Evolutionary conservation across 2,329 filamentous ascomycete genomes (phyloP).

Genomic region (Penicillium griseofulvum): DNA sequence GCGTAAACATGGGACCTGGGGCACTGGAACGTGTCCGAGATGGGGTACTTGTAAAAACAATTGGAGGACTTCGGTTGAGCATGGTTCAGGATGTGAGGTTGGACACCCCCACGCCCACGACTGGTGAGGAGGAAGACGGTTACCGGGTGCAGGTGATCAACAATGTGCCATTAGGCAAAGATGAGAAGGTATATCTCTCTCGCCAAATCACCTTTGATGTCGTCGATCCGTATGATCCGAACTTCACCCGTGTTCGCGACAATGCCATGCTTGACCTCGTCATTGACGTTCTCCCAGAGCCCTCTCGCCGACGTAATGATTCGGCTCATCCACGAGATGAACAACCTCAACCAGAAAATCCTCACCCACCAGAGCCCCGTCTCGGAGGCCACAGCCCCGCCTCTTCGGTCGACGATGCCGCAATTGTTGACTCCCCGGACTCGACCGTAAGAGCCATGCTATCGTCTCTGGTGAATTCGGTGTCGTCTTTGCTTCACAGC

Average conservation of each 20-base stretch:
- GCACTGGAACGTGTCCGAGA: conserved; percentile 57
- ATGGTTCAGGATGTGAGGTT: conserved; percentile 49
- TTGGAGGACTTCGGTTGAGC: conserved; percentile 57
- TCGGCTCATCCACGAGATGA: conserved; percentile 30
- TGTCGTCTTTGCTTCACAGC: conserved; percentile 53
- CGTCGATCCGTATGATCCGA: conserved; percentile 65
- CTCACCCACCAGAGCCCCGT: conserved; percentile 14
- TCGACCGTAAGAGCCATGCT: conserved; percentile 43
- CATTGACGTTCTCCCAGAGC: conserved; percentile 53
- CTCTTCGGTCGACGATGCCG: conserved; percentile 26
- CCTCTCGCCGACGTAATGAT: conserved; percentile 32
- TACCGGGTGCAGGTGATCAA: conserved; percentile 72
- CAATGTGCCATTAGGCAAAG: conserved; percentile 75
- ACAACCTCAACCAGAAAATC: conserved; percentile 22
- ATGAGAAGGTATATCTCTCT: conserved; percentile 81
- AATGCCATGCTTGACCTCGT: conserved; percentile 70
- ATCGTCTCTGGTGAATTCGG: conserved; percentile 49
- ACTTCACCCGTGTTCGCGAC: conserved; percentile 77
- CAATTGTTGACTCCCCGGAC: conserved; percentile 26
- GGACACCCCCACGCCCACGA: conserved; percentile 8
- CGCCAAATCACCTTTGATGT: conserved; percentile 73
- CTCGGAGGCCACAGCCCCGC: conserved; percentile 20
- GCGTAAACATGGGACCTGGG: conserved; percentile 44
- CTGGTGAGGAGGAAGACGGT: conserved; percentile 29
- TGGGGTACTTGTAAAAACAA: conserved; percentile 59